phyloP scores from a whole-genome alignment of 1,284 basidiomycete species.

The Ceratorhiza oryzae-sativae region DNA sequence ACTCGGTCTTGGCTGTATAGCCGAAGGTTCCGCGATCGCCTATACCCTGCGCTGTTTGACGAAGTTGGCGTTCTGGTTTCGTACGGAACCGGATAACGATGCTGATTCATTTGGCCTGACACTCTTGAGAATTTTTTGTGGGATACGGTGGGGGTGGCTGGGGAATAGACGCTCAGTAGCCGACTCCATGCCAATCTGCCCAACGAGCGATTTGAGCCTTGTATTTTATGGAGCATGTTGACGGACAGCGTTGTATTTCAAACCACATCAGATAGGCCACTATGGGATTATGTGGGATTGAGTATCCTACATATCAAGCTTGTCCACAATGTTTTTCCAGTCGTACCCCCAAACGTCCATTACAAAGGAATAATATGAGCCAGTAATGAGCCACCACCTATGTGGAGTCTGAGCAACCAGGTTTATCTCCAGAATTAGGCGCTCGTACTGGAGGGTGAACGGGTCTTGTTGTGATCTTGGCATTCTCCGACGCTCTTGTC shows the following conservation, averaged over 20 bases:
- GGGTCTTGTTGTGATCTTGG: neutral
- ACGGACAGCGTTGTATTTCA: too few species aligned
- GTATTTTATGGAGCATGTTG: too few species aligned
- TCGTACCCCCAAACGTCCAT: neutral
- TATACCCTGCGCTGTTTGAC: neutral
- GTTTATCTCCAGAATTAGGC: neutral
- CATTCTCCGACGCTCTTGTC: neutral
- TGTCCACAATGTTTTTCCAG: neutral
- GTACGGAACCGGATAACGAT: too few species aligned
- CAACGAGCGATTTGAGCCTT: too few species aligned
- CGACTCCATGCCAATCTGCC: too few species aligned
- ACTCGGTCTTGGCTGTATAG: neutral
- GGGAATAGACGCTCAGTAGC: too few species aligned
- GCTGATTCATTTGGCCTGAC: too few species aligned
- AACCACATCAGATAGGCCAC: too few species aligned
- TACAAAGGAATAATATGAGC: neutral
- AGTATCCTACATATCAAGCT: neutral
- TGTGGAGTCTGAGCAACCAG: neutral
- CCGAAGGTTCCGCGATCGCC: neutral
- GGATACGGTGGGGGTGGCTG: too few species aligned
- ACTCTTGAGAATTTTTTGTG: too few species aligned
- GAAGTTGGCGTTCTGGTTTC: neutral
- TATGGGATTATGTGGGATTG: too few species aligned
- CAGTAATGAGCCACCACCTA: neutral
- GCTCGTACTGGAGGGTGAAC: neutral